Conservation (phyloP, 1,284 basidiomycete genomes). For the Anthracocystis walkeri region DNA sequence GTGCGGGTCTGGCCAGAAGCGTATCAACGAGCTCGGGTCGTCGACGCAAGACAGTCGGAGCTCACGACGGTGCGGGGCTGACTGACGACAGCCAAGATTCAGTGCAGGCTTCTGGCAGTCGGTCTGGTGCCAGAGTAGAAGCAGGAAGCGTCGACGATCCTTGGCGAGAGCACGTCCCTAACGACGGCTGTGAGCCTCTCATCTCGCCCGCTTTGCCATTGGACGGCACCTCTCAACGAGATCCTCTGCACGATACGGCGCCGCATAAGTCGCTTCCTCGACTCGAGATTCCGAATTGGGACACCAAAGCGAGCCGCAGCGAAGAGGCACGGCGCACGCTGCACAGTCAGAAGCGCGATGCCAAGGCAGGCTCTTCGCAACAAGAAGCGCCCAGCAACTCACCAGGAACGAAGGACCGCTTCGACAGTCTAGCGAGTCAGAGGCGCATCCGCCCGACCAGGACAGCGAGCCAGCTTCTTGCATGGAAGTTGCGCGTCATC, state of each 20-base stretch:
- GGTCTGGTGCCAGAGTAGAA: conserved; percentile 12
- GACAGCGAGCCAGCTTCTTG: conserved; percentile 19
- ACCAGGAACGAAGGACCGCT: conserved; percentile 16
- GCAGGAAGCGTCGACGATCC: conserved; percentile 55
- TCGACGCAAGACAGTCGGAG: conserved; percentile 33
- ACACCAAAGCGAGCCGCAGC: conserved; percentile 34
- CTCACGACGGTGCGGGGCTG: conserved; percentile 17
- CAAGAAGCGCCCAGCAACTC: background rate
- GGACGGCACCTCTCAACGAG: conserved; percentile 5
- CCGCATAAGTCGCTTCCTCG: conserved; percentile 34
- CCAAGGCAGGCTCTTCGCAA: background rate
- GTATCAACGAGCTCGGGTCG: conserved; percentile 23
- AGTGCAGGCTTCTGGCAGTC: conserved; percentile 3
- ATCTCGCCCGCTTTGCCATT: conserved; percentile 42
- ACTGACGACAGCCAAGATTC: conserved; percentile 1
- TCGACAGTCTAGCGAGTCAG: conserved; percentile 18
- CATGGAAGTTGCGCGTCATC: conserved; percentile 35
- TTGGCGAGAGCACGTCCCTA: conserved; percentile 53
- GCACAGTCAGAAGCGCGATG: conserved; percentile 11
- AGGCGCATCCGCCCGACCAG: conserved; percentile 35
- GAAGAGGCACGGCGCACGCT: conserved; percentile 13
- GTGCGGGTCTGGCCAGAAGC: conserved; percentile 17
- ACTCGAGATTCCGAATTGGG: conserved; percentile 47
- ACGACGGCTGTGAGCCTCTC: conserved; percentile 54
- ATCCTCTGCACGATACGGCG: conserved; percentile 19